These are phyloP conservation scores for Penicillium roqueforti DNA, from an alignment of 495 filamentous ascomycete genomes.

Conservation along the genomic window DNA sequence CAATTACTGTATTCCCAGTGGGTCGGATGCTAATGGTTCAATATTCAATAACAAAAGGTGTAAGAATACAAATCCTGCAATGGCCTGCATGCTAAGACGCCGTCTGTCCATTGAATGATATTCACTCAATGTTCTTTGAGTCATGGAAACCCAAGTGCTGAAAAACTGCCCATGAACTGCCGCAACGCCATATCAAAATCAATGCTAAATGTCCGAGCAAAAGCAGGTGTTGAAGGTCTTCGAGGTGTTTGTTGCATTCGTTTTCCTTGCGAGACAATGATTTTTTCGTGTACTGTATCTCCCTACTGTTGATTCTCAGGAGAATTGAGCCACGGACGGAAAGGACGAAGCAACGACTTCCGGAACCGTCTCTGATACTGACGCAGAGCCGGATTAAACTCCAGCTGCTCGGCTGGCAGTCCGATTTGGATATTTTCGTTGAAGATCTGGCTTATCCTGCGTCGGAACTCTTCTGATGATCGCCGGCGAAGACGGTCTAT, in stretches of 20 bases:
- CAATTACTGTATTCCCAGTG: not conserved
- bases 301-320: not conserved
- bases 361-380: constrained; percentile 10
- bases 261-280: not conserved
- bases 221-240: not conserved
- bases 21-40: not conserved
- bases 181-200: not conserved
- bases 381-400: constrained; percentile 19
- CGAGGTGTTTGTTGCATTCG: not conserved
- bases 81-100: not conserved
- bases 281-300: not conserved
- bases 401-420: constrained; percentile 23
- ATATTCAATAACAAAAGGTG: constrained; percentile 5
- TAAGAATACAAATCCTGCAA: constrained; percentile 16
- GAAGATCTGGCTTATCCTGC: constrained; percentile 36
- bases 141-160: not conserved
- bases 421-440: constrained; percentile 34
- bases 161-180: not conserved
- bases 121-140: not conserved
- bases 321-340: constrained; percentile 2
- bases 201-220: constrained; percentile 1
- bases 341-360: constrained; percentile 17
- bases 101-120: not conserved
- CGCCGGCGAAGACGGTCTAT: constrained; percentile 27
- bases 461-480: constrained; percentile 40